phyloP scores from a whole-genome alignment of 2,329 filamentous ascomycete genomes.

The Ilyonectria destructans region DNA sequence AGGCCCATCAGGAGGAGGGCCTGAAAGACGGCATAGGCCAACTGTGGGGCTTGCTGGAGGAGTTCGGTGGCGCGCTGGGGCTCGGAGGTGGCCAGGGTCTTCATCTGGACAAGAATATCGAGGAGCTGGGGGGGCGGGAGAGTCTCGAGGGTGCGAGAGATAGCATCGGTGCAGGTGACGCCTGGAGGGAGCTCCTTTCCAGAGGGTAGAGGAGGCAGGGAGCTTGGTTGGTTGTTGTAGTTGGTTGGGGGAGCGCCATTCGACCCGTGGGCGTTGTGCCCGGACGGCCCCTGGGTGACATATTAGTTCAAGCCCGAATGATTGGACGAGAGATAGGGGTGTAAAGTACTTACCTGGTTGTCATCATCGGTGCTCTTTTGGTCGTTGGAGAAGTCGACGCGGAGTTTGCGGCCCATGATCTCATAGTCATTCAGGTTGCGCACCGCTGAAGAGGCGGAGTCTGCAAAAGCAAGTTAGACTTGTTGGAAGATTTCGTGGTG shows the following conservation, averaged over 20 bases:
- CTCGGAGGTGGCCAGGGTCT: constrained; percentile 86
- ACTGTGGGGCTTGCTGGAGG: constrained; percentile 89
- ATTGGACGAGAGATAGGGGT: background rate
- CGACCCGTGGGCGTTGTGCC: constrained; percentile 48
- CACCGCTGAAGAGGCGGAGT: constrained; percentile 91
- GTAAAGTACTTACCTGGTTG: constrained; percentile 34
- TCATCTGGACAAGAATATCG: constrained; percentile 96
- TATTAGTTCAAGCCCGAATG: constrained; percentile 1
- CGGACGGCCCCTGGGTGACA: constrained; percentile 37
- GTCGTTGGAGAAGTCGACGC: constrained; percentile 97
- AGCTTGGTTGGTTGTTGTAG: constrained; percentile 60
- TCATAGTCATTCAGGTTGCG: constrained; percentile 97
- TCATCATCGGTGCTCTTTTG: constrained; percentile 80
- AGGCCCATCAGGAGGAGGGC: constrained; percentile 93
- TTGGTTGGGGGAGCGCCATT: constrained; percentile 54
- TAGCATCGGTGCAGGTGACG: constrained; percentile 89
- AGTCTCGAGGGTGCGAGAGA: constrained; percentile 90
- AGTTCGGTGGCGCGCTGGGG: constrained; percentile 89
- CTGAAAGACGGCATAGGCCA: constrained; percentile 96
- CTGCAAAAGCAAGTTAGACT: constrained; percentile 55
- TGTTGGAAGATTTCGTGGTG: background rate
- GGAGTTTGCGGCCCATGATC: constrained; percentile 93
- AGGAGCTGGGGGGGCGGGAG: constrained; percentile 91
- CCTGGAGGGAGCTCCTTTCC: constrained; percentile 89
- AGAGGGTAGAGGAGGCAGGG: constrained; percentile 85